phyloP scores from a whole-genome alignment of 441 rosid genomes.

The Eruca vesicaria region DNA sequence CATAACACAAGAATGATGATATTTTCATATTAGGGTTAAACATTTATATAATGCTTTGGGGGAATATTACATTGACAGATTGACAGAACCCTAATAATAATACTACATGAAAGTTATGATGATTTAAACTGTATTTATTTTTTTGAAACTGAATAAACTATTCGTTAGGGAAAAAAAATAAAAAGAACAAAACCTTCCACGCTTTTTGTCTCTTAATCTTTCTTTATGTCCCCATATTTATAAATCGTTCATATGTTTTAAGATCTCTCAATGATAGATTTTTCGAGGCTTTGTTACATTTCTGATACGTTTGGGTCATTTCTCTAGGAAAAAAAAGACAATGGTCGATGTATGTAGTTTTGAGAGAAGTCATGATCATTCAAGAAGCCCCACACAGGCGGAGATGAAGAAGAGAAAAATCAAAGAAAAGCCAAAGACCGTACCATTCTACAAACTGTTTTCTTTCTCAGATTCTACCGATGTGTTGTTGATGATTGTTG shows the following conservation, averaged over 20 bases:
- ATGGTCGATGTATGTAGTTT: neutral
- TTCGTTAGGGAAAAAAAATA: neutral
- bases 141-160: no score
- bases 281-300: neutral
- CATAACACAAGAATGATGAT: neutral
- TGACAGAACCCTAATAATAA: neutral
- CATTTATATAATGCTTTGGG: neutral
- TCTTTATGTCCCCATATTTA: no score
- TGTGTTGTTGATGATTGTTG: slow-evolving; percentile 53
- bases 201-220: no score
- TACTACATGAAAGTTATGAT: neutral
- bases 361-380: neutral
- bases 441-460: slow-evolving; percentile 67
- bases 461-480: slow-evolving; percentile 58
- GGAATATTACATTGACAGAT: neutral
- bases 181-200: no score
- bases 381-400: neutral
- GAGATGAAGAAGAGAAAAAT: slow-evolving; percentile 27
- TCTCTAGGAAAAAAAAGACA: no score
- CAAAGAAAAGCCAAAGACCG: slow-evolving; percentile 35
- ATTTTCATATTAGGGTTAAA: neutral
- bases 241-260: neutral
- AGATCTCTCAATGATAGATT: neutral
- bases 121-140: neutral
- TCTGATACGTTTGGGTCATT: neutral